Evolutionary conservation across 208 protist species (phyloP).

Genomic region (Crithidia bombi): DNA sequence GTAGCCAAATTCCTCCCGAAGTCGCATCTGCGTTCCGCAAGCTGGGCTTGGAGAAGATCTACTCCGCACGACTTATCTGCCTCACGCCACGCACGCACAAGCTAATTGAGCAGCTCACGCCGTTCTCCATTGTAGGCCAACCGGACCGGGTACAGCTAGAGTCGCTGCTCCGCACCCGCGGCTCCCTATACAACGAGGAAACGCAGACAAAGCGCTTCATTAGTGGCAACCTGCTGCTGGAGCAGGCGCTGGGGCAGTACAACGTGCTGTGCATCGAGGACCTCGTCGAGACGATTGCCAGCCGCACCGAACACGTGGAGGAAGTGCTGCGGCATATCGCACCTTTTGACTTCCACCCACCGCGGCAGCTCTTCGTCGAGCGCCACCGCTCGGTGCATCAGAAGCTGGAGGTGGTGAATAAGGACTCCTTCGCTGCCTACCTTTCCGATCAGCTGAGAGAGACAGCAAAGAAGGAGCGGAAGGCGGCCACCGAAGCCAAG

Average conservation of each 20-base stretch:
- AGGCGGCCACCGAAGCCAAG: conserved; percentile 15
- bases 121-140: conserved; percentile 83
- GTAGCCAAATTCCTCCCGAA: conserved; percentile 75
- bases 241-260: conserved; percentile 84
- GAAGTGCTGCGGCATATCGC: conserved; percentile 72
- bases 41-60: conserved; percentile 79
- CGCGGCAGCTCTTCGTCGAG: conserved; percentile 88
- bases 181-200: conserved; percentile 74
- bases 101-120: conserved; percentile 76
- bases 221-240: conserved; percentile 87
- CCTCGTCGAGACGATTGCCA: conserved; percentile 76
- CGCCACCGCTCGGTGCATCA: conserved; percentile 81
- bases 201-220: conserved; percentile 76
- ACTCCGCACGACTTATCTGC: conserved; percentile 77
- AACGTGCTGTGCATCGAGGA: conserved; percentile 92
- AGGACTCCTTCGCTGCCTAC: conserved; percentile 87
- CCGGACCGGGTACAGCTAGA: conserved; percentile 79
- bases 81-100: conserved; percentile 57
- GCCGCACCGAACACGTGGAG: conserved; percentile 66
- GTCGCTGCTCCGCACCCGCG: conserved; percentile 84
- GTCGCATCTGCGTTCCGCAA: conserved; percentile 68
- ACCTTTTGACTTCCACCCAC: conserved; percentile 91
- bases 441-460: conserved; percentile 71
- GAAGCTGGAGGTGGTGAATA: conserved; percentile 85
- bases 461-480: conserved; percentile 48